Conservation (phyloP, 257 asterid genomes). For the Rhazya stricta region DNA sequence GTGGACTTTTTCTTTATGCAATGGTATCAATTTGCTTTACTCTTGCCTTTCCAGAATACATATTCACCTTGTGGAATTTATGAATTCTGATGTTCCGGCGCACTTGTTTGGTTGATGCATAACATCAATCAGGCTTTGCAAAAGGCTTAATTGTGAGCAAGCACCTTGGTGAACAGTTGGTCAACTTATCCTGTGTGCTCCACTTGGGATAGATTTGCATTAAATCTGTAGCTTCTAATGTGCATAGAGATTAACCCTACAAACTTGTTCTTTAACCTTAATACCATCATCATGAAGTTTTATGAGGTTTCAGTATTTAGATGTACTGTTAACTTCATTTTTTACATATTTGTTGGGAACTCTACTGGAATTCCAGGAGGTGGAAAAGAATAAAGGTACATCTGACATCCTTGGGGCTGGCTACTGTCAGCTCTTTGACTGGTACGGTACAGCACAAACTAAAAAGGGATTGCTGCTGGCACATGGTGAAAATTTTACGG, state of each 20-base stretch:
- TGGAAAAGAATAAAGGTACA: not conserved
- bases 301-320: not conserved
- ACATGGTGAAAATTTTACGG: not conserved
- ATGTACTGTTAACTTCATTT: not conserved
- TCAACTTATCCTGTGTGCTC: not conserved
- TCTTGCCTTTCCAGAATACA: not conserved
- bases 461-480: not conserved
- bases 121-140: not conserved
- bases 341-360: not conserved
- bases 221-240: not conserved
- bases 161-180: not conserved
- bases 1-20: not conserved
- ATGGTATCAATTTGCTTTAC: not conserved
- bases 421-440: not conserved
- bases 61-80: not conserved
- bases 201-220: not conserved
- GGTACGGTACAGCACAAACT: not conserved
- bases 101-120: not conserved
- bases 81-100: not conserved
- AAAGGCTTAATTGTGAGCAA: not conserved
- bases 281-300: not conserved
- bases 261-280: not conserved
- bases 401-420: not conserved
- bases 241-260: not conserved
- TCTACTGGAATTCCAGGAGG: not conserved